Base-by-base conservation (phyloP, 2,329 filamentous ascomycete genomes). In the Penicillium sp. region DNA sequence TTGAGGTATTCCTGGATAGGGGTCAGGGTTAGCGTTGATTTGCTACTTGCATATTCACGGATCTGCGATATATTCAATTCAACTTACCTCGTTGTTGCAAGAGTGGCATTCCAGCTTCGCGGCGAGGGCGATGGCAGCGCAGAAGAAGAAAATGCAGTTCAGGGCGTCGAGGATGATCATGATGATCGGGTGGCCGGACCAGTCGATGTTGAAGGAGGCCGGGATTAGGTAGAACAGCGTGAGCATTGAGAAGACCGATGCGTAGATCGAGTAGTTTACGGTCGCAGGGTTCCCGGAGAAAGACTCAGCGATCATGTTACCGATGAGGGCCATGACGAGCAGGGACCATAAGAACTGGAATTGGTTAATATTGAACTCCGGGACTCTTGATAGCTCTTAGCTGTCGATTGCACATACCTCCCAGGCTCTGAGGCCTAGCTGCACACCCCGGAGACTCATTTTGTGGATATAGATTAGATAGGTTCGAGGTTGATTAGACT, bases 281-380 rank as follows among this genome's bases (percentile, higher is more conserved):
- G 80, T 73, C 21, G 76, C 71, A 2, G 79, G 76, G 59, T 80
- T 78, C 26, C 80, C 77, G 45, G 69, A 60, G 51, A 69, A 70
- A 4, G 75, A 68, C 34, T 74, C 69, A 45, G 73, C 71, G 62
- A 84, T 80, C 72, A 82, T 81, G 72, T 83, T 81, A 57, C 80
- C 81, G 57, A 81, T 64, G 40, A 84, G 72, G 12, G 79, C 73
- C 71, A 83, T 78, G 61, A 83, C 67, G 60, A 84, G 73, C 49
- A 83, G 64, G 31, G 78, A 72, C 69, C 75, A 82, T 61, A 82
- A 43, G 66, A 83, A 78, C 79, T 83, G 37, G 33, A 24, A 29
- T 13, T 26, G n/a, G 44, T 59, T 41, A 47, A 50, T 35, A 45
- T 10, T 22, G 6, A 13, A 37, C 10, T 37, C 13, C 6, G 6